Evolutionary conservation across 2,329 filamentous ascomycete genomes (phyloP).

Genomic region (Dothistroma pini): DNA sequence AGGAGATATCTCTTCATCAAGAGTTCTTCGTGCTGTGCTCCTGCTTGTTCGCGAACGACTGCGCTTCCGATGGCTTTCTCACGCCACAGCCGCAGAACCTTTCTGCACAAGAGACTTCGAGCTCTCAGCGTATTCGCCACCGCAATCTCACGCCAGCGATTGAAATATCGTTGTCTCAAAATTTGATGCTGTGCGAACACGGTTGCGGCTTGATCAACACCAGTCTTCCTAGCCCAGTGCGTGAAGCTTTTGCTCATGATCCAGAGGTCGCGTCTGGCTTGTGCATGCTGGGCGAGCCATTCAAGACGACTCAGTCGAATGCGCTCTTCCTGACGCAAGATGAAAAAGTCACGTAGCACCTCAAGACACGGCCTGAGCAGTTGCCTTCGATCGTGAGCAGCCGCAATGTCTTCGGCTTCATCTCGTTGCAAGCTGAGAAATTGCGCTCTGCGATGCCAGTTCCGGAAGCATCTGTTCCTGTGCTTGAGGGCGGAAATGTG

Average conservation of each 20-base stretch:
- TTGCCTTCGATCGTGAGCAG: slow-evolving; percentile 48
- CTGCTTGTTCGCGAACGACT: slow-evolving; percentile 24
- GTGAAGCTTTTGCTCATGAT: slow-evolving; percentile 62
- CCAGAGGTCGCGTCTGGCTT: slow-evolving; percentile 58
- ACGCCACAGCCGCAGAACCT: slow-evolving; percentile 55
- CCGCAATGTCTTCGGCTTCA: slow-evolving; percentile 40
- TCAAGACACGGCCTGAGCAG: slow-evolving; percentile 54
- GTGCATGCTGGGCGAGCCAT: slow-evolving; percentile 3
- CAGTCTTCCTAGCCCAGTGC: slow-evolving; percentile 65
- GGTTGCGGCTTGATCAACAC: slow-evolving; percentile 60
- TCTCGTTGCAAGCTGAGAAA: slow-evolving; percentile 28
- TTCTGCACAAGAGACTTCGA: slow-evolving; percentile 50
- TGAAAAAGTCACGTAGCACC: slow-evolving; percentile 37
- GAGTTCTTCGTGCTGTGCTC: slow-evolving; percentile 24
- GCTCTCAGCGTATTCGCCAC: slow-evolving; percentile 56
- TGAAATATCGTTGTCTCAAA: slow-evolving; percentile 67
- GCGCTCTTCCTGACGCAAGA: slow-evolving; percentile 10
- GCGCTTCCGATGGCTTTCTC: slow-evolving; percentile 35
- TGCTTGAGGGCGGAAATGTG: slow-evolving; percentile 21
- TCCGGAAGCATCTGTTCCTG: slow-evolving; percentile 22
- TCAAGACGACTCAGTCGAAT: slow-evolving; percentile 15
- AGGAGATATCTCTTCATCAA: slow-evolving; percentile 29
- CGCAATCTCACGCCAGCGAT: slow-evolving; percentile 65
- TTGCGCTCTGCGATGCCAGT: slow-evolving; percentile 46
- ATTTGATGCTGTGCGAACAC: slow-evolving; percentile 11